A percentile compares a stretch with the other conserved stretches of the same genome.
These are phyloP conservation scores for Waltergamsia citrina DNA, from an alignment of 2,329 filamentous ascomycete species.

Conservation along the genomic window DNA sequence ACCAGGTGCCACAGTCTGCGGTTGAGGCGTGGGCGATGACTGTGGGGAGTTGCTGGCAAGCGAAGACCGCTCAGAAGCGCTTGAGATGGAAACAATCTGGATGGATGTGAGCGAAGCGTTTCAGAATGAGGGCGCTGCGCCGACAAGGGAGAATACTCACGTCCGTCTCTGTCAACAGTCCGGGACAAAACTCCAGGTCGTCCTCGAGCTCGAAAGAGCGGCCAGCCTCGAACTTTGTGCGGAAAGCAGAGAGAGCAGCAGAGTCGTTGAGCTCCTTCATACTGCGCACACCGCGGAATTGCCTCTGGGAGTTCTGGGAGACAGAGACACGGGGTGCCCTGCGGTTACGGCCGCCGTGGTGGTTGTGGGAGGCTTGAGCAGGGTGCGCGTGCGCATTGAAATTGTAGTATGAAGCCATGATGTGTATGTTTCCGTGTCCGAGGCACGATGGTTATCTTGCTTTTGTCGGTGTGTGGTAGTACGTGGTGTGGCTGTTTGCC, in stretches of 20 bases:
- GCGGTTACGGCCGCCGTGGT: constrained; percentile 78
- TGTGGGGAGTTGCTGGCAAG: constrained; percentile 90
- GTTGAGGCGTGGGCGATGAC: constrained; percentile 82
- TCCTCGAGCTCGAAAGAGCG: constrained; percentile 94
- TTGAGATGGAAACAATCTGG: constrained; percentile 86
- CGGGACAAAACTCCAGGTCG: constrained; percentile 91
- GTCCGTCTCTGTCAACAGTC: constrained; percentile 86
- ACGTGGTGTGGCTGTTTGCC: not conserved
- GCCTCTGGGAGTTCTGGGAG: constrained; percentile 74
- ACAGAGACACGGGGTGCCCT: constrained; percentile 73
- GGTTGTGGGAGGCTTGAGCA: constrained; percentile 55
- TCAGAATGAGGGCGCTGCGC: constrained; percentile 1
- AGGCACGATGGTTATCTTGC: not conserved
- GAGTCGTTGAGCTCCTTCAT: constrained; percentile 81
- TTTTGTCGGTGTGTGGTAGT: not conserved
- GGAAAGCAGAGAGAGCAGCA: constrained; percentile 68
- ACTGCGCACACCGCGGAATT: constrained; percentile 75
- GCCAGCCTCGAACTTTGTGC: constrained; percentile 80
- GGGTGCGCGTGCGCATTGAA: constrained; percentile 50
- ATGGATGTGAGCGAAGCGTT: constrained; percentile 5
- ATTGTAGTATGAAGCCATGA: constrained; percentile 58
- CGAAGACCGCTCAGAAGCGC: constrained; percentile 87
- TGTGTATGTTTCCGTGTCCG: constrained; percentile 12
- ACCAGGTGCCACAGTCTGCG: constrained; percentile 65
- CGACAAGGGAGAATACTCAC: constrained; percentile 44